A percentile compares a stretch with the other conserved stretches of the same genome.
phyloP scores from a whole-genome alignment of 345 rosid species.

The Garcia nutans region DNA sequence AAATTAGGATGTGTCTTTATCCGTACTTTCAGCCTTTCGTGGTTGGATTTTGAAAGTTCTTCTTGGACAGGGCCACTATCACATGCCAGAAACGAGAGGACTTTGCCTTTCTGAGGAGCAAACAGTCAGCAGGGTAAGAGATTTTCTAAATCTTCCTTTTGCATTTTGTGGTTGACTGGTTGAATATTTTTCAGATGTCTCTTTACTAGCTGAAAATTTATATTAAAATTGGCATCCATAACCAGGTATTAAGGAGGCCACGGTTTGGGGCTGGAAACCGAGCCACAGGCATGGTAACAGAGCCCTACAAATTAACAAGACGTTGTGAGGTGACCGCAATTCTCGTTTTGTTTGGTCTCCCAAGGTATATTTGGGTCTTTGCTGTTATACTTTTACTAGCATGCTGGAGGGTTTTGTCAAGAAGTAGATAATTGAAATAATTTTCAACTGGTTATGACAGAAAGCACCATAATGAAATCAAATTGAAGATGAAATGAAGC shows the following conservation, averaged over 20 bases:
- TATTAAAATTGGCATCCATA: slow-evolving; percentile 18
- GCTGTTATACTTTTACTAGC: background rate
- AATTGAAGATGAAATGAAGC: background rate
- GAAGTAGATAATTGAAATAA: background rate
- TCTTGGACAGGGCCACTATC: slow-evolving; percentile 79
- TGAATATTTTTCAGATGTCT: background rate
- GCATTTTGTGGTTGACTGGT: slow-evolving; percentile 10
- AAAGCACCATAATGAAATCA: background rate
- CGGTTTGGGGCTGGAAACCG: slow-evolving; percentile 64
- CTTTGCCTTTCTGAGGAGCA: slow-evolving; percentile 97
- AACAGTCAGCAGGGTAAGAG: slow-evolving; percentile 75
- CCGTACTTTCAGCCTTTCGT: background rate
- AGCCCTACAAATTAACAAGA: slow-evolving; percentile 75
- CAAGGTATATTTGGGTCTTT: slow-evolving; percentile 49
- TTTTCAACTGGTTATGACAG: background rate
- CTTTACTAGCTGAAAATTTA: slow-evolving; percentile 12
- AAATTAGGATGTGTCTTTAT: background rate
- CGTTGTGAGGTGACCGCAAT: slow-evolving; percentile 95
- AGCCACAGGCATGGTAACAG: slow-evolving; percentile 62
- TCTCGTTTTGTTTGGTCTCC: slow-evolving; percentile 92
- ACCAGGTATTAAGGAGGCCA: slow-evolving; percentile 74
- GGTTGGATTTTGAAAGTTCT: slow-evolving; percentile 11
- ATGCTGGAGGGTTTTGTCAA: background rate
- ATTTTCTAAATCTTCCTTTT: slow-evolving; percentile 6
- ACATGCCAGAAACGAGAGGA: slow-evolving; percentile 99